Conservation (phyloP, 1,284 basidiomycete species). For the Xerocomus cyaneibrunnescens region DNA sequence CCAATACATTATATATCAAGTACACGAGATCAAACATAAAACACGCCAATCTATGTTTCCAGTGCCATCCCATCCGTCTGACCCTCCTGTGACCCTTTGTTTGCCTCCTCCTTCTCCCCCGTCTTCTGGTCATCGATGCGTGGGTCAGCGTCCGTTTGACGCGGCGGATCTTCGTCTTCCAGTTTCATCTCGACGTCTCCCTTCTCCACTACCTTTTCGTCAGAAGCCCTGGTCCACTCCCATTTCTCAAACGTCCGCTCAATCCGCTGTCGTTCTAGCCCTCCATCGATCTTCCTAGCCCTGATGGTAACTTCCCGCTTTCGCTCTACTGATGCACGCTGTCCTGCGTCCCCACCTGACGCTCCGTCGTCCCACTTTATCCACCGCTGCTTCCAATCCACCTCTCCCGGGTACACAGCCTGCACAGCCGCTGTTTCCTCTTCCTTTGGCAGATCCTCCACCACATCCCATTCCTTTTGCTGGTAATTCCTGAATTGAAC, state of each 20-base stretch:
- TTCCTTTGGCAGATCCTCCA: conserved; percentile 44
- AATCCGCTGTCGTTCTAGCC: conserved; percentile 67
- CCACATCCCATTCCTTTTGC: conserved; percentile 62
- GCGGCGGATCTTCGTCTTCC: conserved; percentile 16
- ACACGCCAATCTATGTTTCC: conserved; percentile 16
- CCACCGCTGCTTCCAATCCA: conserved; percentile 40
- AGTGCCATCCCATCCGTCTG: conserved; percentile 18
- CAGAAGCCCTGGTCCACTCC: conserved; percentile 46
- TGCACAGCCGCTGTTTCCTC: conserved; percentile 39
- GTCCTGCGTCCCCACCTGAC: conserved; percentile 38
- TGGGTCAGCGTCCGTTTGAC: conserved; percentile 8
- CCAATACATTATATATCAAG: not conserved
- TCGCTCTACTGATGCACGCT: conserved; percentile 46
- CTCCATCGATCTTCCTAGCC: conserved; percentile 53
- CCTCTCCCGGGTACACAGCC: conserved; percentile 38
- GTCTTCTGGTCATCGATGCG: conserved; percentile 5
- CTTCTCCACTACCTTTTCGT: conserved; percentile 4
- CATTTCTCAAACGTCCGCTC: conserved; percentile 67
- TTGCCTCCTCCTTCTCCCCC: not conserved
- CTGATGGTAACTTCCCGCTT: conserved; percentile 55
- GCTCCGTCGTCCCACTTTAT: conserved; percentile 33
- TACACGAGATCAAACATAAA: conserved; percentile 11
- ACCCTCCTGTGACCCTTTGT: not conserved
- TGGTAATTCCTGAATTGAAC: conserved; percentile 62
- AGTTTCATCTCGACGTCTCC: conserved; percentile 34